A percentile compares a stretch with the other conserved stretches of the same genome.
phyloP scores from a whole-genome alignment of 371 early-diverging fungal species.

The Syncephalastrum contaminatum region DNA sequence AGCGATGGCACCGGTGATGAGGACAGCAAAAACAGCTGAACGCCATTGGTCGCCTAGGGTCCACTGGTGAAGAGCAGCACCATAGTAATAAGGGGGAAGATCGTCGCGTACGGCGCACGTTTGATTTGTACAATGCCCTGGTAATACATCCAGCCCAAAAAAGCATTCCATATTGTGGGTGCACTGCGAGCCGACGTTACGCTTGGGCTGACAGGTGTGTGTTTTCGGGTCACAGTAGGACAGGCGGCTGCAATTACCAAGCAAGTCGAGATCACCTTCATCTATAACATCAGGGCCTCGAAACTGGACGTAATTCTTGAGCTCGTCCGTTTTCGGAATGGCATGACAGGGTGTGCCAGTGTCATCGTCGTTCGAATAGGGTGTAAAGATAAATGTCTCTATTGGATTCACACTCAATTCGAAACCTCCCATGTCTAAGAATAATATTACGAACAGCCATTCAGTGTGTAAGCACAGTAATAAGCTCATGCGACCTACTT shows the following conservation, averaged over 20 bases:
- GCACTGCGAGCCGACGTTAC: constrained; percentile 32
- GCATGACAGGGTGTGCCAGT: constrained; percentile 40
- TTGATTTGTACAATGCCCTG: constrained; percentile 40
- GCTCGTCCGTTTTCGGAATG: constrained; percentile 41
- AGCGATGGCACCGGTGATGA: constrained; percentile 33
- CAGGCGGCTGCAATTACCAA: constrained; percentile 46
- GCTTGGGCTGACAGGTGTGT: constrained; percentile 46
- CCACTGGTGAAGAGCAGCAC: constrained; percentile 29
- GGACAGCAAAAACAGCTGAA: constrained; percentile 30
- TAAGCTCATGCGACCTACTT: constrained; percentile 24
- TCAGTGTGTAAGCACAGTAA: no score
- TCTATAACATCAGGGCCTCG: constrained; percentile 43
- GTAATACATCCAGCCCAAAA: constrained; percentile 33
- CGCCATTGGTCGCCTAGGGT: constrained; percentile 47
- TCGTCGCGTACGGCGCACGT: constrained; percentile 35
- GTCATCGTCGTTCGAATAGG: constrained; percentile 26
- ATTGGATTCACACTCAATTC: constrained; percentile 36
- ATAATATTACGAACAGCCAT: neutral
- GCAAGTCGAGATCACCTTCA: constrained; percentile 33
- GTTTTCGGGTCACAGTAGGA: constrained; percentile 45
- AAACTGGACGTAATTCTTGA: constrained; percentile 40
- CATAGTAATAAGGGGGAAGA: constrained; percentile 36
- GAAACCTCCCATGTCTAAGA: constrained; percentile 33
- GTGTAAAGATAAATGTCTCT: constrained; percentile 35
- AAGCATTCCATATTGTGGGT: constrained; percentile 43